phyloP scores from a whole-genome alignment of 2,329 filamentous ascomycete genomes.

The Sporothrix inflata region DNA sequence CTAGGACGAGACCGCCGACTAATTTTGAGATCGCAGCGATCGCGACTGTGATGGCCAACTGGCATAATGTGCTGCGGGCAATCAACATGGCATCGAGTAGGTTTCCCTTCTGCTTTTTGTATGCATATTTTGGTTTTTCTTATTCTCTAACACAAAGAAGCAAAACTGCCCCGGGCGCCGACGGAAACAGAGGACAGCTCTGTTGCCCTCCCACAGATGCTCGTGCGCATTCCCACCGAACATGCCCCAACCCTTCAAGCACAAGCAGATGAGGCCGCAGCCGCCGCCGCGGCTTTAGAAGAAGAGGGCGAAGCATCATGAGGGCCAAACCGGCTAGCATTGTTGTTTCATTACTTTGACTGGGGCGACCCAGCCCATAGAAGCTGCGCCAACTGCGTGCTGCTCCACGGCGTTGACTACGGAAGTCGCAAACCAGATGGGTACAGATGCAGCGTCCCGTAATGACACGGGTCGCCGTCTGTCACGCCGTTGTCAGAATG shows the following conservation, averaged over 20 bases:
- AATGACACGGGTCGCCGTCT: not conserved
- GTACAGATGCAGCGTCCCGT: not conserved
- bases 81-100: constrained; percentile 85
- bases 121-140: not conserved
- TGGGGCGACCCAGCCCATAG: not conserved
- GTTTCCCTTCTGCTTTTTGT: constrained; percentile 38
- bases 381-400: not conserved
- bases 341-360: not conserved
- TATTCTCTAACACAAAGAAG: constrained; percentile 46
- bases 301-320: constrained; percentile 15
- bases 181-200: constrained; percentile 44
- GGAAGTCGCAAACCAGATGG: not conserved
- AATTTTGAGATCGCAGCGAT: constrained; percentile 60
- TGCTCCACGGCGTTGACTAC: not conserved
- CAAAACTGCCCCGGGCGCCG: constrained; percentile 68
- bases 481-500: not conserved
- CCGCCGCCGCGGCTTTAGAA: constrained; percentile 44
- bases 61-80: constrained; percentile 82
- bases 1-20: constrained; percentile 7
- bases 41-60: constrained; percentile 81
- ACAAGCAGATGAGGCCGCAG: constrained; percentile 58
- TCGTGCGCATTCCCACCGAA: constrained; percentile 83
- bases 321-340: not conserved
- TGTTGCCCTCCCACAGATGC: constrained; percentile 72
- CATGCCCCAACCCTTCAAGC: constrained; percentile 69